A percentile compares a stretch with the other conserved stretches of the same genome.
phyloP scores from a whole-genome alignment of 2,329 filamentous ascomycete genomes.

The Grosmannia clavigera region DNA sequence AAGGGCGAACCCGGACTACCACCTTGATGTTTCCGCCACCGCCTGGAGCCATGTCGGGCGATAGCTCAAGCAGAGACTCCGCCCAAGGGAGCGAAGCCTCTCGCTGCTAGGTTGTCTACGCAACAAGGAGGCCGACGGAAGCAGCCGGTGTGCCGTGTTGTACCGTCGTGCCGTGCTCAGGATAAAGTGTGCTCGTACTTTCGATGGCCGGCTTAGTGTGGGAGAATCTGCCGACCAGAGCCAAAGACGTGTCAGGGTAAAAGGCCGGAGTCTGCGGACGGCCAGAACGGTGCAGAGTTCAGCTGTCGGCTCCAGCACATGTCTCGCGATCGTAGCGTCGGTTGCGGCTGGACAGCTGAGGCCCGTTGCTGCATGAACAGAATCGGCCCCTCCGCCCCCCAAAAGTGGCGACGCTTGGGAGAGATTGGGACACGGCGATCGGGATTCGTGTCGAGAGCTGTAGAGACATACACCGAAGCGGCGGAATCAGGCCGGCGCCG shows the following conservation, averaged over 20 bases:
- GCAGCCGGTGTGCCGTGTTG: not conserved
- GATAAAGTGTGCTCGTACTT: no score
- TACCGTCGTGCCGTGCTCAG: no score
- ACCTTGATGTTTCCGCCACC: conserved; percentile 96
- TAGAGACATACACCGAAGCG: not conserved
- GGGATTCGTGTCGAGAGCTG: not conserved
- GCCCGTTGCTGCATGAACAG: not conserved
- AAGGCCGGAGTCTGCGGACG: not conserved
- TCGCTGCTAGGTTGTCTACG: not conserved
- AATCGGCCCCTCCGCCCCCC: not conserved
- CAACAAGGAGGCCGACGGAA: not conserved
- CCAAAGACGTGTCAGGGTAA: no score
- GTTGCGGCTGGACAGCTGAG: not conserved
- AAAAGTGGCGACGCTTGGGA: not conserved
- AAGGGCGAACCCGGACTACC: conserved; percentile 90
- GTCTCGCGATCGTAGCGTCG: not conserved
- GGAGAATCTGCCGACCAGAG: not conserved
- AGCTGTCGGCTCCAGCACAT: not conserved
- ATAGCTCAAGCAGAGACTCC: not conserved
- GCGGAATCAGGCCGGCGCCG: not conserved
- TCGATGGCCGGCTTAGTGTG: no score
- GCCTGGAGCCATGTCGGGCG: conserved; percentile 44
- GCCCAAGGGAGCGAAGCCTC: not conserved
- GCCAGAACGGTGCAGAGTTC: not conserved
- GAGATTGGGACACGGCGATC: not conserved